Base-by-base conservation (phyloP, 2,329 filamentous ascomycete genomes). In the Plectosphaerella plurivora region DNA sequence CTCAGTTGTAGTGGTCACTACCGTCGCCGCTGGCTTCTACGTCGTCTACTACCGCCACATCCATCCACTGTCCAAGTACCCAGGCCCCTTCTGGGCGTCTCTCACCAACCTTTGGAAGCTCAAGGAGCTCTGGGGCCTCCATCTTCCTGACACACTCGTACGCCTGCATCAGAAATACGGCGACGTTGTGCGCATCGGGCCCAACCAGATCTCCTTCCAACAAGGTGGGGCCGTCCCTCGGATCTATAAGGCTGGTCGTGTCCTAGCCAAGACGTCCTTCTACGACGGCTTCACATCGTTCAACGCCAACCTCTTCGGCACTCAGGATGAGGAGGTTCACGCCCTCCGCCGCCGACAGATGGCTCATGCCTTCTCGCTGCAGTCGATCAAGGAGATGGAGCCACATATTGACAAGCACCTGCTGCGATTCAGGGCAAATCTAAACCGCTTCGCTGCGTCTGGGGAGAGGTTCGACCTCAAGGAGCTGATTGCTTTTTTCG, bases 361-460 rank as follows among this genome's bases (percentile, higher is more conserved):
- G 35, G 35, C 35, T 12, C 35, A 37, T 37, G 15, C 35, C 11
- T 37, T 37, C 35, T 37, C 35, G 4, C 35, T 37, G 7, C 47
- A 49, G 36, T 49, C 20, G 47, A 41, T 49, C 47, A 49, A 41
- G 24, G 47, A 49, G 39, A 49, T 49, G 20, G 47, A 49, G 20
- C 47, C 18, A 36, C 33, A 49, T 20, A 49, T 49, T 16, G 20
- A 49, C 47, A 15, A 3, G 11, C 47, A 49, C 20, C 33, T 42
- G 5, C 35, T 37, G 15, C 35, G 35, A 3, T 37, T 37, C 35
- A 37, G 35, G 35, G 39, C 22, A 12, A 49, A 49, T 35, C 47
- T 49, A 24, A 7, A 37, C 15, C 35, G 15, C 35, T 37, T 37
- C 35, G 11, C 35, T 37, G 35, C 11, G 35, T 12, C 35, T 12